A percentile compares a stretch with the other conserved stretches of the same genome.
Conservation (phyloP, 169 alveolate species). For the Besnoitia besnoiti region DNA sequence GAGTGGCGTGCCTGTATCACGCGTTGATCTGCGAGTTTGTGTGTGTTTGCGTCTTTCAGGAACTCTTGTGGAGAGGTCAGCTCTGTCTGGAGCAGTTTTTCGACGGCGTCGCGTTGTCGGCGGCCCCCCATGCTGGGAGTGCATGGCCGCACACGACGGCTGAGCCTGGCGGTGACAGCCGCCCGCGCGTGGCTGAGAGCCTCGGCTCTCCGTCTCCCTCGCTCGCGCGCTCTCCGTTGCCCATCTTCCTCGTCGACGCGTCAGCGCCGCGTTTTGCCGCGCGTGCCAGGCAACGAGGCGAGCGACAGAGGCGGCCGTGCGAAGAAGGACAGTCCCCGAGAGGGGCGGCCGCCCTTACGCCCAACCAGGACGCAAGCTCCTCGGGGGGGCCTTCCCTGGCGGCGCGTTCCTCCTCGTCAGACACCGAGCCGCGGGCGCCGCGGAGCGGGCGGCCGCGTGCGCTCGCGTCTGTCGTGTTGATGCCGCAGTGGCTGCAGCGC, state of each 20-base stretch:
- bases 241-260: neutral
- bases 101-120: neutral
- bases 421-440: neutral
- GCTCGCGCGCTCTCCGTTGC: neutral
- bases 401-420: neutral
- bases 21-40: too few species aligned
- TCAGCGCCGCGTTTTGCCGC: neutral
- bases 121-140: neutral
- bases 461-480: neutral
- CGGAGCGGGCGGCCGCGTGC: neutral
- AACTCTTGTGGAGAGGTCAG: constrained; percentile 10
- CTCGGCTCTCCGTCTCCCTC: neutral
- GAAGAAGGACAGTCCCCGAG: too few species aligned
- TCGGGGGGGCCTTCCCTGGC: neutral
- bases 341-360: too few species aligned
- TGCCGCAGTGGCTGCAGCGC: neutral
- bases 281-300: too few species aligned
- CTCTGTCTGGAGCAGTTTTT: constrained; percentile 24
- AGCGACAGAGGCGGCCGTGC: neutral
- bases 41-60: neutral
- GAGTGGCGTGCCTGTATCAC: too few species aligned
- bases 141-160: neutral
- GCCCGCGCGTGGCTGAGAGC: neutral
- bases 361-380: too few species aligned
- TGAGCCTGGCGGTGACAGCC: neutral